A percentile compares a stretch with the other conserved stretches of the same genome.
These are phyloP conservation scores for Roridomyces roridus DNA, from an alignment of 768 basidiomycete species.

Conservation along the genomic window DNA sequence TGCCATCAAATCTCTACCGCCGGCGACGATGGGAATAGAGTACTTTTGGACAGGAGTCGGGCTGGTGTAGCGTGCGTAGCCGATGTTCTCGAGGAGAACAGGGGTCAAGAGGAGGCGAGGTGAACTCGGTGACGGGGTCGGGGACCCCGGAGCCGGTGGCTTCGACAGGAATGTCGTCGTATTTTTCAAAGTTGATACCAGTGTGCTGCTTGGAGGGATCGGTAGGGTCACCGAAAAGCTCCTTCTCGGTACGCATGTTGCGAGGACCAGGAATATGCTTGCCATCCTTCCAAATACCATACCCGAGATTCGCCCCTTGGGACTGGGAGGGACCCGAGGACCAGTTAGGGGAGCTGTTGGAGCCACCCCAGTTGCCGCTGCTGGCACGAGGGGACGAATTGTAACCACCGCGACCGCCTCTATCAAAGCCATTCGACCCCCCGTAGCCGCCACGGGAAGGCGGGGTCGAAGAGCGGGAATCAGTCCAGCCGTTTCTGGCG, in stretches of 20 bases:
- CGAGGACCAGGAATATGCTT: constrained; percentile 83
- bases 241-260: constrained; percentile 92
- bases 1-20: constrained; percentile 90
- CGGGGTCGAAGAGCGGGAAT: constrained; percentile 71
- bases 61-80: constrained; percentile 88
- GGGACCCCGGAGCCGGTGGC: constrained; percentile 98
- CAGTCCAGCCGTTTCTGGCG: constrained; percentile 74
- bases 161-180: constrained; percentile 99
- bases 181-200: constrained; percentile 99
- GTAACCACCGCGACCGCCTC: constrained; percentile 42
- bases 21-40: constrained; percentile 97
- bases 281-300: constrained; percentile 89
- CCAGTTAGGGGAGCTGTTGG: constrained; percentile 44
- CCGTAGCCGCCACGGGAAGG: constrained; percentile 57
- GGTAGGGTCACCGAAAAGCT: constrained; percentile 88
- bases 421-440: constrained; percentile 46
- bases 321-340: constrained; percentile 44
- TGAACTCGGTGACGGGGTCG: constrained; percentile 89
- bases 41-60: constrained; percentile 99
- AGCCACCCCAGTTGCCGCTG: constrained; percentile 51
- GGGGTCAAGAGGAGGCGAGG: constrained; percentile 87
- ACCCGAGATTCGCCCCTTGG: constrained; percentile 63
- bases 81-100: constrained; percentile 96
- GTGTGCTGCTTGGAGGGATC: constrained; percentile 92
- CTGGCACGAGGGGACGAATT: constrained; percentile 49